Evolutionary conservation across 345 rosid genomes (phyloP).

Genomic region (Corymbia maculata): DNA sequence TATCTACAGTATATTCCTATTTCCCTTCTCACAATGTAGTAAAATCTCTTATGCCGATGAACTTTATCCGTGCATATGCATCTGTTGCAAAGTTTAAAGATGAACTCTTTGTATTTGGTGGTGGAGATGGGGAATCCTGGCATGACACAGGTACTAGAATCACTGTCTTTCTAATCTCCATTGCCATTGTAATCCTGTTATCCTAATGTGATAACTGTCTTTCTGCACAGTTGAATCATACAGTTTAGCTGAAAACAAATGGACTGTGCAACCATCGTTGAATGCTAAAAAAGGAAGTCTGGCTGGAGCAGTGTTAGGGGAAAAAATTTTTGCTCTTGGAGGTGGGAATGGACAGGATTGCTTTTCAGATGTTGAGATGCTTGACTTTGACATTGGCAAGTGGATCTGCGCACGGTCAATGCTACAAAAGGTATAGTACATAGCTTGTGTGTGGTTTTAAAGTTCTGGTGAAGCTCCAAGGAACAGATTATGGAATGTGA

Average conservation of each 20-base stretch:
- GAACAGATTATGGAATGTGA: not conserved
- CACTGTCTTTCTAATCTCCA: not conserved
- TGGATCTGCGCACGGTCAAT: conserved; percentile 63
- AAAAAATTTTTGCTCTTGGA: conserved; percentile 59
- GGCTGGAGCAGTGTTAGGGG: conserved; percentile 45
- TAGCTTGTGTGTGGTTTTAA: not conserved
- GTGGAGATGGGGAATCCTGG: conserved; percentile 47
- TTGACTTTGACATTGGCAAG: conserved; percentile 57
- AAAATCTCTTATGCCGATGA: conserved; percentile 46
- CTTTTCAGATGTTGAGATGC: conserved; percentile 78
- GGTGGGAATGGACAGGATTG: conserved; percentile 45
- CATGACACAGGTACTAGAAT: conserved; percentile 46
- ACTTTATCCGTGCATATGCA: conserved; percentile 51
- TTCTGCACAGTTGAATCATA: conserved; percentile 57
- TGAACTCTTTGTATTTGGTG: conserved; percentile 58
- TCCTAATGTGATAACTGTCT: not conserved
- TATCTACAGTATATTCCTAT: conserved; percentile 40
- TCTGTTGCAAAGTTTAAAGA: conserved; percentile 42
- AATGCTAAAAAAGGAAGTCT: conserved; percentile 44
- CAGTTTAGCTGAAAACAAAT: conserved; percentile 31
- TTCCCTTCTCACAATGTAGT: conserved; percentile 44
- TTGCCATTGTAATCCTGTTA: not conserved
- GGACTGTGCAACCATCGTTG: conserved; percentile 51
- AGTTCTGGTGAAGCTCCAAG: not conserved
- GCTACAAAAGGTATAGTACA: conserved; percentile 42